A percentile compares a stretch with the other conserved stretches of the same genome.
phyloP scores from a whole-genome alignment of 1,139 yeast genomes.

The Hansenula sp. region DNA sequence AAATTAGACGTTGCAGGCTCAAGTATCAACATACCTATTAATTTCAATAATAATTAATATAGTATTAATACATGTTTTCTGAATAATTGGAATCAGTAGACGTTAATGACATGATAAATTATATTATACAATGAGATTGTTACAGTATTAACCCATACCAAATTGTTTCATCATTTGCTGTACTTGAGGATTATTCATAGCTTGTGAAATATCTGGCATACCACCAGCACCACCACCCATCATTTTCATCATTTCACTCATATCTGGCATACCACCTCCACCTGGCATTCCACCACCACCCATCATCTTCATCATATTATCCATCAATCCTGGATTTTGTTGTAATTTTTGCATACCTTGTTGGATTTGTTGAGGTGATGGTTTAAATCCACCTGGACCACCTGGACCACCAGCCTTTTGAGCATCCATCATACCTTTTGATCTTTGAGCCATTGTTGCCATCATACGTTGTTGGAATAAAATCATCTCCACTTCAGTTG shows the following conservation, averaged over 20 bases:
- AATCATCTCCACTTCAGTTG: conserved; percentile 90
- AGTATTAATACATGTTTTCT: too few relatives aligned
- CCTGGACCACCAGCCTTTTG: conserved; percentile 38
- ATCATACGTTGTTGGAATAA: conserved; percentile 90
- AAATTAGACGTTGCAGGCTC: neutral
- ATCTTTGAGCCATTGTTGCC: conserved; percentile 87
- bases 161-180: conserved; percentile 79
- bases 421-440: conserved; percentile 53
- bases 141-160: conserved; percentile 32
- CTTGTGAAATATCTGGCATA: conserved; percentile 45
- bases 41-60: too few relatives aligned
- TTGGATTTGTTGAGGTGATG: conserved; percentile 31
- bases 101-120: neutral
- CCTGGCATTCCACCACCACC: conserved; percentile 45
- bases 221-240: conserved; percentile 31
- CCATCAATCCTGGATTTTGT: conserved; percentile 66
- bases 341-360: conserved; percentile 53
- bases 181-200: conserved; percentile 70
- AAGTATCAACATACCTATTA: neutral
- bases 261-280: conserved; percentile 44
- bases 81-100: too few relatives aligned
- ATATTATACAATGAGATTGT: neutral
- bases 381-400: conserved; percentile 30
- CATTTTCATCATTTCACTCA: conserved; percentile 42
- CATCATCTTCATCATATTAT: conserved; percentile 48